Evolutionary conservation across 2,329 filamentous ascomycete species (phyloP), one percentile per base, ranked within the genome.

Genomic region (Penicillium glabrum): DNA sequence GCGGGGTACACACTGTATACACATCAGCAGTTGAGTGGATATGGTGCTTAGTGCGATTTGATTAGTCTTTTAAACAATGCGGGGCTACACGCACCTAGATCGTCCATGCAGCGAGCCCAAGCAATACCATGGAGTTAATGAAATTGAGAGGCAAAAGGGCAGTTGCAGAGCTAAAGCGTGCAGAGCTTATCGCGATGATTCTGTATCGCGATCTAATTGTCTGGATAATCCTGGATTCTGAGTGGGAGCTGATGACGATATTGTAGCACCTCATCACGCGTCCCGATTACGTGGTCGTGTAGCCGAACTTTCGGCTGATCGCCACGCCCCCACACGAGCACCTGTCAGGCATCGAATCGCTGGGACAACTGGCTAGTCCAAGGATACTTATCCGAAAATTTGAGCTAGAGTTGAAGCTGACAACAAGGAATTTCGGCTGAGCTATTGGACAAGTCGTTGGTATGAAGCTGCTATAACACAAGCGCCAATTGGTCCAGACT

Each of bases 291-390:
- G 46, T 23, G 16, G 31, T n/a, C 29, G 21, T 33, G 29, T 35
- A 37, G 46, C 46, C 46, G 46, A 49, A 49, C 19, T 39, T 49
- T 39, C 46, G 46, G 46, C 46, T 49, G 29, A 37, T 49, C 29
- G 31, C 27, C 45, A 29, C n/a, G 24, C 41, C 41, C 41, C 41
- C 41, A 44, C 41, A 44, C n/a, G 41, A 44, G 21, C 19, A 31
- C 29, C 11, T 31, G 35, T 39, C 35, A 39, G 35, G n/a, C n/a
- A 19, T 39, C n/a, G 7, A 39, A 19, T 19, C 9, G n/a, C n/a
- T 39, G 35, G 7, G 5, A 33, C 5, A 19, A 39, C n/a, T 19
- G 35, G 7, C 2, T 16, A 14, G 31, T 33, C 31, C 31, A 37
- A 9, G 16, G 35, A 39, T 39, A 39, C 19, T 39, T 39, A 39